Percentiles rank a stretch among this genome's conserved stretches.
Evolutionary conservation across 768 basidiomycete species (phyloP).

Genomic region (Termitomyces sp.): DNA sequence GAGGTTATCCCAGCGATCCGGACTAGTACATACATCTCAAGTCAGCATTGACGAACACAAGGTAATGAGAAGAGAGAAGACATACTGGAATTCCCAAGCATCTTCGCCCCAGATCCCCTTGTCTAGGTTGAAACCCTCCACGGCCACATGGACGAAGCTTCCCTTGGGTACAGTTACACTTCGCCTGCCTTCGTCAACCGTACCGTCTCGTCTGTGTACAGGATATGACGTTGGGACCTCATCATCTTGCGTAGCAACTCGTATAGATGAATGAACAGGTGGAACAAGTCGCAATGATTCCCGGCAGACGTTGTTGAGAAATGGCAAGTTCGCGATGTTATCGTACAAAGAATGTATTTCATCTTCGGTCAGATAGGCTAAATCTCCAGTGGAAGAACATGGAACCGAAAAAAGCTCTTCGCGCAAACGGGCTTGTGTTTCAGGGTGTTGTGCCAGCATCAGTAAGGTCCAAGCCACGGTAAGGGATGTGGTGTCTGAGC

Average conservation of each 20-base stretch:
- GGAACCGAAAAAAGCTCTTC: constrained; percentile 52
- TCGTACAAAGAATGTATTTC: constrained; percentile 58
- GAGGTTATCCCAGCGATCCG: constrained; percentile 76
- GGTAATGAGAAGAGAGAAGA: not conserved
- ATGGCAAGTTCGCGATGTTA: constrained; percentile 55
- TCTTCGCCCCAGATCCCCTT: constrained; percentile 74
- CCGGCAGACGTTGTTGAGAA: constrained; percentile 68
- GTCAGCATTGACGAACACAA: not conserved
- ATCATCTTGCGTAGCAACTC: constrained; percentile 75
- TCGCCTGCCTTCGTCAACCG: constrained; percentile 29
- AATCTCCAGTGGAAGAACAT: constrained; percentile 28
- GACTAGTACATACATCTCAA: constrained; percentile 33
- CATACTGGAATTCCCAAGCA: constrained; percentile 78
- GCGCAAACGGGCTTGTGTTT: constrained; percentile 65
- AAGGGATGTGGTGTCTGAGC: constrained; percentile 83
- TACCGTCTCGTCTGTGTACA: constrained; percentile 46
- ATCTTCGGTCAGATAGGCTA: constrained; percentile 49
- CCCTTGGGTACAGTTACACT: constrained; percentile 58
- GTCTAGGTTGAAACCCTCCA: constrained; percentile 79
- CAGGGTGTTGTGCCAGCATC: constrained; percentile 62
- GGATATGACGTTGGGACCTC: constrained; percentile 67
- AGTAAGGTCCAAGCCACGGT: constrained; percentile 82
- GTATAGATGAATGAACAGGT: constrained; percentile 75
- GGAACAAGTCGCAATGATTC: constrained; percentile 77
- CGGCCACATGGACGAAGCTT: constrained; percentile 68